Evolutionary conservation across 805 yeast species (phyloP), one percentile per base, ranked within the genome.

Genomic region (Pichia ethanolica): DNA sequence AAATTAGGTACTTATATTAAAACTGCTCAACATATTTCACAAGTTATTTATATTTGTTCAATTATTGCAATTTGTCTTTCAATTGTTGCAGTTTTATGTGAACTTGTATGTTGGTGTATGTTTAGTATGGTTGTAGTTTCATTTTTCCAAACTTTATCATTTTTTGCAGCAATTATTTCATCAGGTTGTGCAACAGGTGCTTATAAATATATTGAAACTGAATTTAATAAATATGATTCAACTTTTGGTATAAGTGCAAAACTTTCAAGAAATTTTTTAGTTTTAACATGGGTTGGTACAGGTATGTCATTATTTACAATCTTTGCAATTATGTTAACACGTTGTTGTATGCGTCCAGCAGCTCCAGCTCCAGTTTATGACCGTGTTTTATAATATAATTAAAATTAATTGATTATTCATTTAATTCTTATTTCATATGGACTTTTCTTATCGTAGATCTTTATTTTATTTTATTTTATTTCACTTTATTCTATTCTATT

Each of bases 11-110:
- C 70, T 14, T 76, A 82, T 54, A 58, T 76, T 50, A 62, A 60
- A 6, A 62, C 73, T 4, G 71, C 79, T 47, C 71, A 76, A 54
- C 63, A 59, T 33, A 65, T 81, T 11, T 76, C 82, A 3, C 73
- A 74, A 53, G 79, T 86, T 45, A 76, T 83, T 59, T 85, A 85
- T 66, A 63, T 79, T 62, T 66, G 77, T 63, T 62, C 80, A 64
- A 48, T 75, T 52, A 66, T 73, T 55, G 73, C 80, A 62, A 69
- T 85, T 57, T 69, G 60, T 54, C 48, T 73, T 53, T 50, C 79
- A 54, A 53, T 70, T 58, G 42, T 78, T 39, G 61, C 71, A 53
- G 59, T 73, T 57, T 48, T 83, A n/a, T 47, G 60, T 44, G 71
- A 54, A 72, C 75, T 48, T 57, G 72, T 67, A 59, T 62, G 72